Percentiles rank a stretch among this genome's conserved stretches.
These are phyloP conservation scores for Alternaria hordeiaustralica DNA, from an alignment of 2,329 filamentous ascomycete genomes.

Conservation along the genomic window DNA sequence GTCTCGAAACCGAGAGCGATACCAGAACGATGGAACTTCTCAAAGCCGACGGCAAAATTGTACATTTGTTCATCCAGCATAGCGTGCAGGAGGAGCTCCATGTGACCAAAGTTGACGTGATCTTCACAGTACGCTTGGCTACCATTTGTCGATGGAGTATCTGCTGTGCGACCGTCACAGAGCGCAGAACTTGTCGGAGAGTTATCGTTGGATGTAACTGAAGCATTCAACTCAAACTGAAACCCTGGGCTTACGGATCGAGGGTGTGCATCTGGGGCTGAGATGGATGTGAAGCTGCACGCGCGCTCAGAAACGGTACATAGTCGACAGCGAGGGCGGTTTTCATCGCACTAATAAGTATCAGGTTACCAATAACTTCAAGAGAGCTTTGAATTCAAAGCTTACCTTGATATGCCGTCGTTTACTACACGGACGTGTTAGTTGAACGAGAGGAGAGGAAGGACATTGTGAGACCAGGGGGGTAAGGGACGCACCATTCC, in stretches of 20 bases:
- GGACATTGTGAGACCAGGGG: background rate
- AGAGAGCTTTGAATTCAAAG: background rate
- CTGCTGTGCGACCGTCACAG: background rate
- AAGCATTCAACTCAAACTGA: background rate
- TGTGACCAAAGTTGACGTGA: slow-evolving; percentile 43
- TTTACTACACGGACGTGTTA: slow-evolving; percentile 14
- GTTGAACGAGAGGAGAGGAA: background rate
- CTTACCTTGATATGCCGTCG: slow-evolving; percentile 27
- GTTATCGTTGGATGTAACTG: background rate
- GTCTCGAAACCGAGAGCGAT: slow-evolving; percentile 27
- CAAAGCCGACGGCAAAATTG: slow-evolving; percentile 27
- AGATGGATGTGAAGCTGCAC: slow-evolving; percentile 17
- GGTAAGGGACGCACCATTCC: slow-evolving; percentile 17
- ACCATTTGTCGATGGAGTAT: background rate
- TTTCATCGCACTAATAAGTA: slow-evolving; percentile 25
- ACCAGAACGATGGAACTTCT: slow-evolving; percentile 13
- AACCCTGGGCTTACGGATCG: background rate
- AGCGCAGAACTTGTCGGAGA: background rate
- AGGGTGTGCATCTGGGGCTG: background rate
- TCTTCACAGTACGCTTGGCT: slow-evolving; percentile 4
- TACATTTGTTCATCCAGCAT: slow-evolving; percentile 29
- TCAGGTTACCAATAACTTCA: background rate
- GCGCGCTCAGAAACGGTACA: slow-evolving; percentile 21
- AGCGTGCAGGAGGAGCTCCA: slow-evolving; percentile 47
- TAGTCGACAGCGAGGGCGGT: slow-evolving; percentile 24